These are phyloP conservation scores for Pseudopediastrum boryanum DNA, from an alignment of 139 green algal genomes.

Conservation along the genomic window DNA sequence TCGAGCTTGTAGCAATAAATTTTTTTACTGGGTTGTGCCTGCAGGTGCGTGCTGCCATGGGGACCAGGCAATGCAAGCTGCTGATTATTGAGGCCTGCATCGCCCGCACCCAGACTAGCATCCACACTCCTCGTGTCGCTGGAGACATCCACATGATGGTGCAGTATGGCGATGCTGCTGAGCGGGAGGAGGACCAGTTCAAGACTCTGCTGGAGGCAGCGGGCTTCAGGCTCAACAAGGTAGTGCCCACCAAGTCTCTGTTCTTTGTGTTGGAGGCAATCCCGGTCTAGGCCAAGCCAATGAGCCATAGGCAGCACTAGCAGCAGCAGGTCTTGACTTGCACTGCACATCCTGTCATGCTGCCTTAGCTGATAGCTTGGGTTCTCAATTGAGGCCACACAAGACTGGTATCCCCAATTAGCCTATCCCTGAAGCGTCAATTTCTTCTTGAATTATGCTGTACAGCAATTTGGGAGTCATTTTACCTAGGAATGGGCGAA, in stretches of 20 bases:
- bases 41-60: slow-evolving; percentile 37
- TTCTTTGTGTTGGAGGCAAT: slow-evolving; percentile 40
- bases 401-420: too few species aligned
- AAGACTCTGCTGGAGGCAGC: slow-evolving; percentile 20
- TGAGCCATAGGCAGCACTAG: too few species aligned
- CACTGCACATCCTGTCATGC: too few species aligned
- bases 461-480: too few species aligned
- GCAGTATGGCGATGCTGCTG: slow-evolving; percentile 29
- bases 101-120: slow-evolving; percentile 11
- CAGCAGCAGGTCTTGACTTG: too few species aligned
- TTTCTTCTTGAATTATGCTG: too few species aligned
- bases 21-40: neutral
- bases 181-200: slow-evolving; percentile 26
- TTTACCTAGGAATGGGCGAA: too few species aligned
- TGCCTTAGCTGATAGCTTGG: too few species aligned
- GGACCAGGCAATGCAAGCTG: slow-evolving; percentile 9
- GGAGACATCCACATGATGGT: slow-evolving; percentile 40
- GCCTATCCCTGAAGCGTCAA: too few species aligned
- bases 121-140: slow-evolving; percentile 1
- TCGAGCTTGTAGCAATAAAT: too few species aligned
- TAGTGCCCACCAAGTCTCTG: slow-evolving; percentile 34
- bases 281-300: too few species aligned
- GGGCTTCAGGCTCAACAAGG: slow-evolving; percentile 28
- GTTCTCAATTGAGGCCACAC: too few species aligned
- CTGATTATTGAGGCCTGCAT: slow-evolving; percentile 30